Percentiles rank a stretch among this genome's conserved stretches.
phyloP scores from a whole-genome alignment of 2,329 filamentous ascomycete genomes.

The Stenocarpella maydis region DNA sequence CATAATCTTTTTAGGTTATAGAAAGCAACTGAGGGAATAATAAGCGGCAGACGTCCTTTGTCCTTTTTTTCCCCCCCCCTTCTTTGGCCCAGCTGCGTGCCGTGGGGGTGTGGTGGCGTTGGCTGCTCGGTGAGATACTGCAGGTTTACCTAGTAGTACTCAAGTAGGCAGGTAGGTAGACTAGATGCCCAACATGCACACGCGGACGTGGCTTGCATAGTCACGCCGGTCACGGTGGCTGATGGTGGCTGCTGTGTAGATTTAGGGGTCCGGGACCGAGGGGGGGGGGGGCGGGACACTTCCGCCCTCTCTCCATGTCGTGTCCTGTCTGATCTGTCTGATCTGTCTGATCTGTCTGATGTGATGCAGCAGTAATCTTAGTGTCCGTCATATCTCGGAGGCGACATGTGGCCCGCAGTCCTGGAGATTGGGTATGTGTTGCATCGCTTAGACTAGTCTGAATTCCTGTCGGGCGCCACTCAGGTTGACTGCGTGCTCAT shows the following conservation, averaged over 20 bases:
- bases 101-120: not conserved
- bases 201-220: too few species aligned
- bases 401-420: too few species aligned
- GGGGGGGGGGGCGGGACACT: not conserved
- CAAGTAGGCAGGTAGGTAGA: too few species aligned
- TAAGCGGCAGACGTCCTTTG: too few species aligned
- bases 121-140: not conserved
- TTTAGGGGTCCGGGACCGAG: slow-evolving; percentile 9
- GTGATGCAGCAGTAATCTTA: slow-evolving; percentile 19
- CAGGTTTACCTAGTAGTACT: not conserved
- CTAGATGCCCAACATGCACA: too few species aligned
- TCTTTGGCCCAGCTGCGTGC: too few species aligned
- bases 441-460: slow-evolving; percentile 10
- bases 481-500: not conserved
- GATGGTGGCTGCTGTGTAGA: not conserved
- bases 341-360: too few species aligned
- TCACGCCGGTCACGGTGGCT: too few species aligned
- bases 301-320: not conserved
- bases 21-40: not conserved
- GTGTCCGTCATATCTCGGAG: slow-evolving; percentile 16
- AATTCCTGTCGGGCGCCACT: slow-evolving; percentile 9
- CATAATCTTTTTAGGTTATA: not conserved
- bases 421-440: not conserved
- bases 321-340: slow-evolving; percentile 1
- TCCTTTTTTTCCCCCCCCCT: too few species aligned